A percentile compares a stretch with the other conserved stretches of the same genome.
These are phyloP conservation scores for Fermentozyma sake DNA, from an alignment of 1,139 yeast species.

Conservation along the genomic window DNA sequence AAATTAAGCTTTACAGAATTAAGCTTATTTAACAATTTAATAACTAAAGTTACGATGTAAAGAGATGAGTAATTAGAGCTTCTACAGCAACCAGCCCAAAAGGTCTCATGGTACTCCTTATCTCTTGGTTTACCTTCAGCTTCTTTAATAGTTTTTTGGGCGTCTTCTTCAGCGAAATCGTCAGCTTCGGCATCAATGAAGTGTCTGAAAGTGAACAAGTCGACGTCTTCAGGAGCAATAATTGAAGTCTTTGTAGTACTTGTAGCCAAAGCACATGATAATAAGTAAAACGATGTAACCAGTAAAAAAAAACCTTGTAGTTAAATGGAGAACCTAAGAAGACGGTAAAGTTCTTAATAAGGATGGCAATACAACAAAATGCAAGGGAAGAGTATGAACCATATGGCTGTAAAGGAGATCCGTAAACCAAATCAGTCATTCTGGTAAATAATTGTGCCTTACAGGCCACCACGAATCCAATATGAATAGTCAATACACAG, in stretches of 20 bases:
- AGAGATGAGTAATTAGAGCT: too few species aligned
- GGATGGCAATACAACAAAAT: conserved; percentile 50
- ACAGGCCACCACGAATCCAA: conserved; percentile 60
- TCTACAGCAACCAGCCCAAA: conserved; percentile 50
- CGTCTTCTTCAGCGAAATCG: conserved; percentile 40
- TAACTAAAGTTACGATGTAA: conserved; percentile 1
- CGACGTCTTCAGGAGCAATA: conserved; percentile 55
- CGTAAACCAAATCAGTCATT: conserved; percentile 46
- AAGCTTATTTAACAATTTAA: not conserved
- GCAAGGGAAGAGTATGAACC: conserved; percentile 57
- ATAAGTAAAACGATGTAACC: conserved; percentile 71
- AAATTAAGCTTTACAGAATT: too few species aligned
- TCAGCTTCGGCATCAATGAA: conserved; percentile 68
- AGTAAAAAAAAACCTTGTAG: conserved; percentile 64
- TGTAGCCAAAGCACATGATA: conserved; percentile 54
- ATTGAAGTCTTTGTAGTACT: conserved; percentile 50
- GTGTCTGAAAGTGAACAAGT: conserved; percentile 58
- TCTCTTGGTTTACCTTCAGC: conserved; percentile 42
- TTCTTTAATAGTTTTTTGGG: conserved; percentile 40
- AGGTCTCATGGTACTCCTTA: conserved; percentile 49
- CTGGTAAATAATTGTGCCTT: conserved; percentile 55
- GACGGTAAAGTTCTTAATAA: conserved; percentile 72
- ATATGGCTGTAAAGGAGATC: conserved; percentile 64
- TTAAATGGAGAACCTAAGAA: conserved; percentile 53
- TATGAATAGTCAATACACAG: conserved; percentile 43